These are phyloP conservation scores for Blastobotrys persicus DNA, from an alignment of 1,139 yeast genomes.

Conservation along the genomic window DNA sequence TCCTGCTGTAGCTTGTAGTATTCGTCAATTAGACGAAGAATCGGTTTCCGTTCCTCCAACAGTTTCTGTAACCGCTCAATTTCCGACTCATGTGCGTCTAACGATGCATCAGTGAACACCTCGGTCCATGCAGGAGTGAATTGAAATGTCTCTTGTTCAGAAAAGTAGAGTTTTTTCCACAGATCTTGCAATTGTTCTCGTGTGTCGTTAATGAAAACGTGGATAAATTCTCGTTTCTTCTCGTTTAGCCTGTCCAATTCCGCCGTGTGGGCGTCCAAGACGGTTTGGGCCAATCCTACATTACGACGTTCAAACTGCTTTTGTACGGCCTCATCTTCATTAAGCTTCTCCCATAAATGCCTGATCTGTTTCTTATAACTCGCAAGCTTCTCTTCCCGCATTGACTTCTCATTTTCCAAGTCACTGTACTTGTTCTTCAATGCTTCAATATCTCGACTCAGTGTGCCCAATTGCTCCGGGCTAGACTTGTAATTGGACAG, in stretches of 20 bases:
- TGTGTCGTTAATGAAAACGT: constrained; percentile 62
- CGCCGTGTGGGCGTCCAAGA: constrained; percentile 41
- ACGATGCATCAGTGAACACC: constrained; percentile 50
- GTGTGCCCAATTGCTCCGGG: constrained; percentile 34
- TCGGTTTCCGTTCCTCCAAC: constrained; percentile 51
- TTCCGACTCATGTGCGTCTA: constrained; percentile 63
- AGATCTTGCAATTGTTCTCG: constrained; percentile 54
- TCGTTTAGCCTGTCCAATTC: constrained; percentile 59
- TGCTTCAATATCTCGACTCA: constrained; percentile 26
- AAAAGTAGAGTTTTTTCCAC: constrained; percentile 64
- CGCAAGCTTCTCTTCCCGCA: constrained; percentile 18
- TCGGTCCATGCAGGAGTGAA: constrained; percentile 43
- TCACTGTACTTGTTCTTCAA: constrained; percentile 32
- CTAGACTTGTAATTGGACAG: constrained; percentile 26
- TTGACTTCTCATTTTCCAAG: constrained; percentile 34
- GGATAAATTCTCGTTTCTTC: constrained; percentile 62
- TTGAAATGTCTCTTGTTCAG: constrained; percentile 44
- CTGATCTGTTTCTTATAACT: constrained; percentile 19
- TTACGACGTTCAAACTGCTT: constrained; percentile 31
- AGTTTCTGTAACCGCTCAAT: constrained; percentile 51
- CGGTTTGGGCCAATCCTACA: constrained; percentile 37
- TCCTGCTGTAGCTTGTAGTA: constrained; percentile 59
- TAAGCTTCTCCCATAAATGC: constrained; percentile 34
- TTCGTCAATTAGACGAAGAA: constrained; percentile 53
- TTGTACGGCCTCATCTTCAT: constrained; percentile 20